These are phyloP conservation scores for Amylocystis lapponica DNA, from an alignment of 768 basidiomycete genomes.

Conservation along the genomic window DNA sequence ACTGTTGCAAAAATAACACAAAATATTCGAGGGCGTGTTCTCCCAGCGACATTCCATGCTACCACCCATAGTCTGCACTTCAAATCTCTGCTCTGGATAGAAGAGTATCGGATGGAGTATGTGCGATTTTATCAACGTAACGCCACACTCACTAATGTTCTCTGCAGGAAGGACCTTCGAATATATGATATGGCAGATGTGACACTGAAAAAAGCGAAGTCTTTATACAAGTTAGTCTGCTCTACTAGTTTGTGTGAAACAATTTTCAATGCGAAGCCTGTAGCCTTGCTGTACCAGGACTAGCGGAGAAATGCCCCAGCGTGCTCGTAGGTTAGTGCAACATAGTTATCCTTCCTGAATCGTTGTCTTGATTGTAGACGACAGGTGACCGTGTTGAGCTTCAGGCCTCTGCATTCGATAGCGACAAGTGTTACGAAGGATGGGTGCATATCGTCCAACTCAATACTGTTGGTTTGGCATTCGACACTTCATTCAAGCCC, in stretches of 20 bases:
- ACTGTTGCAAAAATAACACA: no score
- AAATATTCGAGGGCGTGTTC: no score
- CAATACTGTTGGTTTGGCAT: constrained; percentile 39
- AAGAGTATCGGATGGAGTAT: constrained; percentile 31
- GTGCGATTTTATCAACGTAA: constrained; percentile 3
- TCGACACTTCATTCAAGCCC: constrained; percentile 36
- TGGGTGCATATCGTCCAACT: constrained; percentile 44
- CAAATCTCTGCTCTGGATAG: constrained; percentile 50
- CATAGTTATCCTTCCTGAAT: neutral
- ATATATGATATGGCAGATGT: constrained; percentile 34
- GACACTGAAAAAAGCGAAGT: constrained; percentile 28
- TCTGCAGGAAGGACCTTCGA: constrained; percentile 25
- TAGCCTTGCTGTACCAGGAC: constrained; percentile 46
- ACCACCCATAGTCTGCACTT: constrained; percentile 41
- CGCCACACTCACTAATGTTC: neutral
- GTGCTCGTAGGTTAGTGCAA: constrained; percentile 48
- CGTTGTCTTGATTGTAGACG: constrained; percentile 4
- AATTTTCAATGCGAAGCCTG: constrained; percentile 28
- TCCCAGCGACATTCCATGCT: constrained; percentile 35
- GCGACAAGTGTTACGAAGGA: constrained; percentile 29
- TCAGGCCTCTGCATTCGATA: constrained; percentile 10
- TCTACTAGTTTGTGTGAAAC: neutral
- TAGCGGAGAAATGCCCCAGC: constrained; percentile 54
- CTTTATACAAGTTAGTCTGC: constrained; percentile 38
- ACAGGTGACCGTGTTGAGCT: constrained; percentile 28